Conservation (phyloP, 2,329 filamentous ascomycete species). For the Penicillium thymicola region DNA sequence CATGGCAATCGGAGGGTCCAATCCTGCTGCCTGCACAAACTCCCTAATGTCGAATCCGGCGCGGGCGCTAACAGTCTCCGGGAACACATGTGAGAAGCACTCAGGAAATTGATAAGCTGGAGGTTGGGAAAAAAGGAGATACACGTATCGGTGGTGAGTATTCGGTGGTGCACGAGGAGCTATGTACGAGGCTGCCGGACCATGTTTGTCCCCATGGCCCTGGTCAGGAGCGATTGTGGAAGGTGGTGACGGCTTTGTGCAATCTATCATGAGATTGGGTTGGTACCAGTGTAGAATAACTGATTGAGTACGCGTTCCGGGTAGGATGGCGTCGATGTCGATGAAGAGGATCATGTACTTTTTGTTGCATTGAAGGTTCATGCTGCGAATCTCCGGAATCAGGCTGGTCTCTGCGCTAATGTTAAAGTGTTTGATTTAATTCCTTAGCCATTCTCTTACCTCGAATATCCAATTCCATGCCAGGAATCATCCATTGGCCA, state of each 20-base stretch:
- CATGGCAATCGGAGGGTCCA: constrained; percentile 32
- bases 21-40: constrained; percentile 33
- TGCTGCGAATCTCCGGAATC: constrained; percentile 19
- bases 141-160: constrained; percentile 32
- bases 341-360: constrained; percentile 26
- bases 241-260: background rate
- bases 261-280: constrained; percentile 14
- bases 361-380: constrained; percentile 3
- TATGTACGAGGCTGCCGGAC: constrained; percentile 23
- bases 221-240: background rate
- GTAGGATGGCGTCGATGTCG: constrained; percentile 24
- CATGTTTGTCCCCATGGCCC: background rate
- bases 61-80: constrained; percentile 21
- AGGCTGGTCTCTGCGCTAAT: constrained; percentile 5
- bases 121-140: constrained; percentile 30
- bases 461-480: constrained; percentile 11
- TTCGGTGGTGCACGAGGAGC: constrained; percentile 28
- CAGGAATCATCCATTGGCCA: constrained; percentile 18
- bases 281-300: constrained; percentile 31
- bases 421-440: background rate
- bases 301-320: constrained; percentile 11
- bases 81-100: constrained; percentile 33
- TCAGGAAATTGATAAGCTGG: constrained; percentile 26
- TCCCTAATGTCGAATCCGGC: constrained; percentile 34
- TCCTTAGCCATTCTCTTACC: background rate